Conservation (phyloP, 1,284 basidiomycete species). For the Peniophora sp. region DNA sequence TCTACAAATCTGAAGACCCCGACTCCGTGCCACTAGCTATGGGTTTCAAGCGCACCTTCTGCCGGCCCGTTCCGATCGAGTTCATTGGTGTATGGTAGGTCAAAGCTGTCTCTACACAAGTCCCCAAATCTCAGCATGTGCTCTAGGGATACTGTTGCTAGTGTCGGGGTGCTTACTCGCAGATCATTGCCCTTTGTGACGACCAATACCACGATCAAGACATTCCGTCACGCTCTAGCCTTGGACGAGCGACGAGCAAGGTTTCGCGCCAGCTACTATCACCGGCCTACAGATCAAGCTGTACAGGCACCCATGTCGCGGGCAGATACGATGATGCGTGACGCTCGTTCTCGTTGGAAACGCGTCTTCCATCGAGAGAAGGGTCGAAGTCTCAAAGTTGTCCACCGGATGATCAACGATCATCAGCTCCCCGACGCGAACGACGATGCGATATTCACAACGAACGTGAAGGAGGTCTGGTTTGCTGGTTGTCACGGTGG, state of each 20-base stretch:
- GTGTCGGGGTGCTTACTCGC: slow-evolving; percentile 28
- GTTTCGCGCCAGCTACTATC: slow-evolving; percentile 27
- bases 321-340: background rate
- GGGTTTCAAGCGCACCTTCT: slow-evolving; percentile 47
- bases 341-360: background rate
- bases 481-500: background rate
- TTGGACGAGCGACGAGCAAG: slow-evolving; percentile 32
- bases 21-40: slow-evolving; percentile 30
- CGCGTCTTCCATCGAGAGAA: background rate
- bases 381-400: background rate
- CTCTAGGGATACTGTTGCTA: slow-evolving; percentile 30
- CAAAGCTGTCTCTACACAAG: background rate
- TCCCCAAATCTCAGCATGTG: background rate
- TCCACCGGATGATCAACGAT: background rate
- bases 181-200: slow-evolving; percentile 33
- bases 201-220: slow-evolving; percentile 28
- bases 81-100: slow-evolving; percentile 34
- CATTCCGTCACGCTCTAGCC: slow-evolving; percentile 35
- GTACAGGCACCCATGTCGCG: background rate
- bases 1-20: slow-evolving; percentile 39
- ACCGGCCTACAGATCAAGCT: slow-evolving; percentile 12
- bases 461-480: slow-evolving; percentile 1
- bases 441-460: background rate
- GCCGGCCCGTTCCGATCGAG: slow-evolving; percentile 38
- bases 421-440: background rate